Conservation (phyloP, 1,139 yeast genomes). For the Lodderomyces pseudojiufengensis region DNA sequence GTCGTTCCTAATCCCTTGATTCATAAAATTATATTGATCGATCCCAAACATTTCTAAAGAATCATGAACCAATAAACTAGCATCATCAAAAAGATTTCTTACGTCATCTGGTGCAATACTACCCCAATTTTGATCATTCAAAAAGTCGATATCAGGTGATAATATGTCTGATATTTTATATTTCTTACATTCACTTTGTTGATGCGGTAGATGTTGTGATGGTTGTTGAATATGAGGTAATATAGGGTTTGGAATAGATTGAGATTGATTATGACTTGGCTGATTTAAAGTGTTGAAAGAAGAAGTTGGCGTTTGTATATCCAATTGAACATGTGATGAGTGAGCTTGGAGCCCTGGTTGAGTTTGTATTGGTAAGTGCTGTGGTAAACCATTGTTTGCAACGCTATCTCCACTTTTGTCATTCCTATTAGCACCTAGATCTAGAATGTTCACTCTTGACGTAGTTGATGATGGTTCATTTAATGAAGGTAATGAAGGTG, state of each 20-base stretch:
- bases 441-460: too few species aligned
- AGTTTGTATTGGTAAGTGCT: not conserved
- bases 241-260: not conserved
- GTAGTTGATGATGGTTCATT: not conserved
- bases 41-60: slow-evolving; percentile 15
- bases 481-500: not conserved
- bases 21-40: not conserved
- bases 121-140: slow-evolving; percentile 12
- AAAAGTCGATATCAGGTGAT: slow-evolving; percentile 16
- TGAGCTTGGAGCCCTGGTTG: not conserved
- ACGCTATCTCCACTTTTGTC: not conserved
- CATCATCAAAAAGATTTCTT: slow-evolving; percentile 43
- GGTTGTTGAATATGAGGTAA: not conserved
- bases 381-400: not conserved
- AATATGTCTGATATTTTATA: slow-evolving; percentile 22
- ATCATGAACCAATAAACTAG: slow-evolving; percentile 48
- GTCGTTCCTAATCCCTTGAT: slow-evolving; percentile 1
- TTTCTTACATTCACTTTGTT: slow-evolving; percentile 3
- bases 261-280: too few species aligned
- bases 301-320: not conserved
- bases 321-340: not conserved
- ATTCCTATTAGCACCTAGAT: not conserved
- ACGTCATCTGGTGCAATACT: slow-evolving; percentile 16
- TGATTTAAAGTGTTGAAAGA: not conserved
- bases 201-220: slow-evolving; percentile 2